These are phyloP conservation scores for Grifola frondosa DNA, from an alignment of 1,284 basidiomycete genomes.

Conservation along the genomic window DNA sequence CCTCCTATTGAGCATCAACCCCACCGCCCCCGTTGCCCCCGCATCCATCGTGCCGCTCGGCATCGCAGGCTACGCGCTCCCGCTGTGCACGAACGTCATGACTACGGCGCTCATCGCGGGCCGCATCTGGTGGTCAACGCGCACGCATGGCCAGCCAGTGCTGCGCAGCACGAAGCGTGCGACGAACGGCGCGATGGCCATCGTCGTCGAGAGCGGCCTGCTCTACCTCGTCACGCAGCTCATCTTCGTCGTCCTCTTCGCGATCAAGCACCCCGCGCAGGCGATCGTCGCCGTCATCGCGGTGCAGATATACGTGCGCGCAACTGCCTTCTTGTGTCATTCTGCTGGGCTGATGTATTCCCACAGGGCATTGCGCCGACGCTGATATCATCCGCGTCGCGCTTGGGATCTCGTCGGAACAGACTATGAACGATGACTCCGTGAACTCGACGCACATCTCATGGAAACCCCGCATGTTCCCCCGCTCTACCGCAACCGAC, in stretches of 20 bases:
- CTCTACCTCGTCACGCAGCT: constrained; percentile 42
- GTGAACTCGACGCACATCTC: constrained; percentile 3
- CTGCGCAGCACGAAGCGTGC: constrained; percentile 1
- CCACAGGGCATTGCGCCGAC: constrained; percentile 20
- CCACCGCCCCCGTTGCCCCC: constrained; percentile 11
- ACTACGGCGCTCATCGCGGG: constrained; percentile 39
- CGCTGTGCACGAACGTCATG: constrained; percentile 39
- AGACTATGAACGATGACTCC: constrained; percentile 4
- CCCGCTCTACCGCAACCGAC: background rate
- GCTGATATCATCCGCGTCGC: constrained; percentile 19
- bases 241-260: constrained; percentile 39
- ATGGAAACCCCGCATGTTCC: constrained; percentile 2
- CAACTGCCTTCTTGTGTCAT: background rate
- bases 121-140: constrained; percentile 34
- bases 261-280: constrained; percentile 34
- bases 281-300: constrained; percentile 36
- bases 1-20: constrained; percentile 8
- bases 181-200: constrained; percentile 26
- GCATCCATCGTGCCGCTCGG: constrained; percentile 11
- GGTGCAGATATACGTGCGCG: constrained; percentile 41
- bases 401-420: constrained; percentile 12
- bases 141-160: background rate
- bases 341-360: background rate
- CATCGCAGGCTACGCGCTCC: constrained; percentile 34
- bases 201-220: constrained; percentile 41